Percentiles rank a stretch among this genome's conserved stretches.
Evolutionary conservation across 1,284 basidiomycete genomes (phyloP).

Genomic region (Fomitopsis betulina): DNA sequence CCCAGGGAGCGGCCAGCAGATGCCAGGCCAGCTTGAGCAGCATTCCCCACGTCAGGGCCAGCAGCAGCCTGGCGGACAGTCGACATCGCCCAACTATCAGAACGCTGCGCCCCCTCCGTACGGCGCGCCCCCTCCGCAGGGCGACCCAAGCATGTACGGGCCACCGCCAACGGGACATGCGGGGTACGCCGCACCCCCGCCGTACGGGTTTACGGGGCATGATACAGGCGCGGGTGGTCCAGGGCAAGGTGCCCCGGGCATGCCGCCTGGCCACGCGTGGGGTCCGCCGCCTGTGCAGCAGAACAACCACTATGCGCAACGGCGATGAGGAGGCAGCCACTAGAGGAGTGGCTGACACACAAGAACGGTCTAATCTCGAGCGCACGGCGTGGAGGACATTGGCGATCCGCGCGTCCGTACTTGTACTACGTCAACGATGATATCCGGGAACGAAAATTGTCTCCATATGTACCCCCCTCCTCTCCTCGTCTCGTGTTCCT

Average conservation of each 20-base stretch:
- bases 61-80: conserved; percentile 15
- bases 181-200: conserved; percentile 23
- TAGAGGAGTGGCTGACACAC: background rate
- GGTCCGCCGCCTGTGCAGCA: conserved; percentile 22
- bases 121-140: conserved; percentile 10
- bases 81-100: conserved; percentile 27
- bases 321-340: conserved; percentile 16
- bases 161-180: conserved; percentile 16
- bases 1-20: conserved; percentile 10
- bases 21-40: conserved; percentile 16
- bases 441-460: background rate
- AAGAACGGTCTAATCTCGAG: background rate
- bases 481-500: background rate
- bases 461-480: background rate
- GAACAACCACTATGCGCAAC: conserved; percentile 19
- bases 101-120: conserved; percentile 21
- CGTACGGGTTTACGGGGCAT: conserved; percentile 13
- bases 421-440: background rate
- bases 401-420: conserved; percentile 1
- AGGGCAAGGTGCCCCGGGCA: conserved; percentile 9
- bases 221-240: conserved; percentile 14
- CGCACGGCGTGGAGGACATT: conserved; percentile 1
- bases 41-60: conserved; percentile 23
- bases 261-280: conserved; percentile 15
- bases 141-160: background rate